These are phyloP conservation scores for Penstemon barbatus DNA, from an alignment of 257 asterid species.

Conservation along the genomic window DNA sequence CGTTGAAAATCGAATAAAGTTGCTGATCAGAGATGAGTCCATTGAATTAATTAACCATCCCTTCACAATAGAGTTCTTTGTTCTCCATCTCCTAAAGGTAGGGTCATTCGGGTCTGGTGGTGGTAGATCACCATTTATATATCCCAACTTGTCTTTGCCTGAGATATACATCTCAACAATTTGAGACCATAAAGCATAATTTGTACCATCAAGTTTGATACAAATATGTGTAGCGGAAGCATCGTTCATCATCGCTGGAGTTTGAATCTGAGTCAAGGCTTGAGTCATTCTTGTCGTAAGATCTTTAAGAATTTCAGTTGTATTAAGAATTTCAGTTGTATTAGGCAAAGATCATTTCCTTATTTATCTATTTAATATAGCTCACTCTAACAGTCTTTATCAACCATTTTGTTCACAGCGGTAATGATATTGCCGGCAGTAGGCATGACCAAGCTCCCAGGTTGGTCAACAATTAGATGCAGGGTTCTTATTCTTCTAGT, in stretches of 20 bases:
- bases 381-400: too few species aligned
- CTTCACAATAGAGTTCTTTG: background rate
- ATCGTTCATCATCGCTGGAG: background rate
- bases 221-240: background rate
- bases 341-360: too few species aligned
- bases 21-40: background rate
- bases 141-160: too few species aligned
- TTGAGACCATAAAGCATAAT: constrained; percentile 15
- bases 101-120: background rate
- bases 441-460: too few species aligned
- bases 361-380: too few species aligned
- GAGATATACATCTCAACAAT: constrained; percentile 20
- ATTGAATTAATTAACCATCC: background rate
- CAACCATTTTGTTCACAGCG: too few species aligned
- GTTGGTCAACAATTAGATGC: too few species aligned
- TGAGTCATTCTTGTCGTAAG: too few species aligned
- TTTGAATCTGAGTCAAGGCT: background rate
- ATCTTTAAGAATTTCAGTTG: too few species aligned
- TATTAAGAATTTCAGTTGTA: too few species aligned
- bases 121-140: constrained; percentile 1
- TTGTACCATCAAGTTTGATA: background rate
- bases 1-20: background rate
- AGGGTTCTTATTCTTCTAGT: too few species aligned
- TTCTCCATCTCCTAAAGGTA: background rate
- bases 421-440: too few species aligned